Evolutionary conservation across 1,284 basidiomycete genomes (phyloP).

Genomic region (Rhodotorula sp.): DNA sequence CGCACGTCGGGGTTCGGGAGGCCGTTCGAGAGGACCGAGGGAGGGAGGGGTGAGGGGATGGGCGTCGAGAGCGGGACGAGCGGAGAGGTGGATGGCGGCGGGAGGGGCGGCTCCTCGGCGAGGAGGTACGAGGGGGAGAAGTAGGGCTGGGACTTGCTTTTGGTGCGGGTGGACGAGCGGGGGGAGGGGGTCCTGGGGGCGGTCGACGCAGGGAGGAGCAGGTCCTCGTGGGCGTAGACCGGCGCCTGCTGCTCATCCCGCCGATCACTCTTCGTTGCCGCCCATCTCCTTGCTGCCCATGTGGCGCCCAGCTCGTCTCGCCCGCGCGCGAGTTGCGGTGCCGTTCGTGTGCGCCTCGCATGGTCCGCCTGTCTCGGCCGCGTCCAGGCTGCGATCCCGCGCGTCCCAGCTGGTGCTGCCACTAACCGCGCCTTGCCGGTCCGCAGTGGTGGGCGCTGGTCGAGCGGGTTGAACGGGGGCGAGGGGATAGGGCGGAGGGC

Average conservation of each 20-base stretch:
- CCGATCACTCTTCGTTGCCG: not conserved
- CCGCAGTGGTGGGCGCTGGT: not conserved
- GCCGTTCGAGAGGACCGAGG: conserved; percentile 37
- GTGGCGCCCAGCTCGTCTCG: too few relatives aligned
- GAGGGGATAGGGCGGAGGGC: not conserved
- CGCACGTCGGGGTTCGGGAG: conserved; percentile 41
- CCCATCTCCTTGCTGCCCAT: not conserved
- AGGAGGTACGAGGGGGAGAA: conserved; percentile 28
- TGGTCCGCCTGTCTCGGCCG: too few relatives aligned
- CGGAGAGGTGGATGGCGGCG: conserved; percentile 40
- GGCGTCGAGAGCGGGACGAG: conserved; percentile 35
- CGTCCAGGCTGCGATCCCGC: too few relatives aligned
- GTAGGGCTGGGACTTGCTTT: conserved; percentile 13
- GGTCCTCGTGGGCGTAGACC: conserved; percentile 42
- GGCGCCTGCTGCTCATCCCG: too few relatives aligned
- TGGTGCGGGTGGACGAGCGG: not conserved
- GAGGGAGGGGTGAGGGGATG: conserved; percentile 26
- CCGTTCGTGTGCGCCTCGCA: too few relatives aligned
- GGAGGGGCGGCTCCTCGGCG: conserved; percentile 28
- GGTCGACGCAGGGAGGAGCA: conserved; percentile 31
- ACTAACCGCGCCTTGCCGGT: not conserved
- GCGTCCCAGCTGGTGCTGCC: not conserved
- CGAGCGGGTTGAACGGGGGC: not conserved
- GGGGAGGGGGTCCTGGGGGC: not conserved
- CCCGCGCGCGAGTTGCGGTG: too few relatives aligned